Evolutionary conservation across 306 rosid genomes (phyloP).

Genomic region (Inga leiocalycina): DNA sequence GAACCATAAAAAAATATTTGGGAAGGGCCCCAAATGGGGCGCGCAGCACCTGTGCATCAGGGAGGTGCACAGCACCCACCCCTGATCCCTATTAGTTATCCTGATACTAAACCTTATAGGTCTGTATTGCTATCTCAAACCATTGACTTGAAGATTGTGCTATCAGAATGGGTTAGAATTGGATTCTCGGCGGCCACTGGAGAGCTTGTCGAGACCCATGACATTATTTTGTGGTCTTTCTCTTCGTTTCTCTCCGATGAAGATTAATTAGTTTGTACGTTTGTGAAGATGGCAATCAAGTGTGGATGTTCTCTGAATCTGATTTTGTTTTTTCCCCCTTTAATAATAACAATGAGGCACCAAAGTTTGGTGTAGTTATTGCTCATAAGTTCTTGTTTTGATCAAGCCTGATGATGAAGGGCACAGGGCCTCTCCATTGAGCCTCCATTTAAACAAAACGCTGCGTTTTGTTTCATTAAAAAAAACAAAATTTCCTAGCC

Average conservation of each 20-base stretch:
- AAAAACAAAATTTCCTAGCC: too few species aligned
- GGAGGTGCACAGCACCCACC: too few species aligned
- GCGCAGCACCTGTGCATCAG: too few species aligned
- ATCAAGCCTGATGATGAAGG: too few species aligned
- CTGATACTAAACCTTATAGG: neutral
- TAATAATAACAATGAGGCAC: neutral
- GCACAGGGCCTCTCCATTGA: too few species aligned
- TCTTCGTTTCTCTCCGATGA: neutral
- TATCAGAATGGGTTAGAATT: neutral
- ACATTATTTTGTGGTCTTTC: constrained; percentile 19
- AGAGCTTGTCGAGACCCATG: neutral
- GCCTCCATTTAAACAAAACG: too few species aligned
- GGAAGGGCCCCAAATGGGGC: too few species aligned
- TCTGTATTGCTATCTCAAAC: neutral
- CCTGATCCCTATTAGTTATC: neutral
- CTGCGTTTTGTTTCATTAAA: too few species aligned
- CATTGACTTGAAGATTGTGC: constrained; percentile 20
- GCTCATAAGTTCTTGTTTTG: too few species aligned
- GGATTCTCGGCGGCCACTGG: neutral
- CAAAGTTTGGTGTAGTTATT: neutral
- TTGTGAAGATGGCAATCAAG: neutral
- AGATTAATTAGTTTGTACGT: neutral
- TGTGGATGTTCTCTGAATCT: neutral
- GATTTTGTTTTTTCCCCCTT: neutral
- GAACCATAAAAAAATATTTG: too few species aligned